phyloP scores from a whole-genome alignment of 2,329 filamentous ascomycete genomes.

The Fusarium floridanum region DNA sequence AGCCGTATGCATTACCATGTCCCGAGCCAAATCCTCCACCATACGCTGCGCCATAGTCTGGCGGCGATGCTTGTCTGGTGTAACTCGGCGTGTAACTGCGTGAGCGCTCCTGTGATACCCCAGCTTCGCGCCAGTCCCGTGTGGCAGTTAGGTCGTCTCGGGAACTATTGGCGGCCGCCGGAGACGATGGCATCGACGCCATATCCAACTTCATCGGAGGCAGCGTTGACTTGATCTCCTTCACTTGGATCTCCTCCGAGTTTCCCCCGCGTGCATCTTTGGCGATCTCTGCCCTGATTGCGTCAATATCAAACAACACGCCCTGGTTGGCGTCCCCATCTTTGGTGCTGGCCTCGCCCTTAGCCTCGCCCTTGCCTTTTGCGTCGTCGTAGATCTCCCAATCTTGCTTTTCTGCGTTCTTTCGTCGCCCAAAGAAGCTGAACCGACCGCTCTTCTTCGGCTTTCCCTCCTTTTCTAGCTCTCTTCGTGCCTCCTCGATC shows the following conservation, averaged over 20 bases:
- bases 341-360: conserved; percentile 45
- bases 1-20: conserved; percentile 40
- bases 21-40: conserved; percentile 32
- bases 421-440: conserved; percentile 85
- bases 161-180: conserved; percentile 38
- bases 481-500: conserved; percentile 92
- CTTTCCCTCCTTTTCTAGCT: conserved; percentile 84
- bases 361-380: conserved; percentile 53
- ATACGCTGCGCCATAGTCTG: conserved; percentile 40
- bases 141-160: conserved; percentile 27
- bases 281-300: conserved; percentile 87
- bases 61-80: conserved; percentile 30
- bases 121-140: conserved; percentile 44
- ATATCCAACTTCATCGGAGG: conserved; percentile 88
- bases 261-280: conserved; percentile 72
- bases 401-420: conserved; percentile 83
- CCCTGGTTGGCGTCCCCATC: conserved; percentile 64
- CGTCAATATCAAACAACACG: conserved; percentile 95
- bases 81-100: conserved; percentile 42
- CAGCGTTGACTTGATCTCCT: conserved; percentile 87
- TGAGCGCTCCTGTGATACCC: conserved; percentile 39
- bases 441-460: conserved; percentile 72
- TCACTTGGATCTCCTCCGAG: conserved; percentile 69
- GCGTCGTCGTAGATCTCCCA: conserved; percentile 95
- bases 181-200: conserved; percentile 47